Base-by-base conservation (phyloP, 352 stramenopile genomes). In the Nothophytophthora sp. region DNA sequence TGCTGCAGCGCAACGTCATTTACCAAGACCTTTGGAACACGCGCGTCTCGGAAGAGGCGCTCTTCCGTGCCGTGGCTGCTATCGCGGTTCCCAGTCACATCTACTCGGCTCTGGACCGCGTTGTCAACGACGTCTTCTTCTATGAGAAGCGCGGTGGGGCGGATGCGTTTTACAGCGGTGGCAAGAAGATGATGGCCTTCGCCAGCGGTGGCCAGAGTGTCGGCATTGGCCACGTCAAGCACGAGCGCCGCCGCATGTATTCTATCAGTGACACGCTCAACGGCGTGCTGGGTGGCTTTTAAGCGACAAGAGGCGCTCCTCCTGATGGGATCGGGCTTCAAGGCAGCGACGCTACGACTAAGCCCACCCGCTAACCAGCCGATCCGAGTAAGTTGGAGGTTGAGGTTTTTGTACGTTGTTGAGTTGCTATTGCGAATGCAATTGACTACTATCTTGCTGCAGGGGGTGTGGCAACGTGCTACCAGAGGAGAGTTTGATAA, bases 61-160 rank as follows among this genome's bases (percentile, higher is more conserved):
- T 96, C 6, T 96, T 96, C 46, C 67, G 67, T 6, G 73, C 70
- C 1, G 81, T 93, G 19, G 55, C 73, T 2, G 68, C 65, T 11
- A 79, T 94, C 24, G 66, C 64, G 4, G 77, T 94, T 0, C 80
- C 86, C 3, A 81, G 63, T 23, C 71, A 90, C 18, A 75, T 95
- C 11, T 86, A 84, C 35, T 72, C 76, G 29, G 71, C 71, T 2
- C 63, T 96, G 12, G 76, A 94, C 43, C 76, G 76, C 1, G 78
- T 92, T 7, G 78, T 92, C 33, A 88, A 92, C 29, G 79, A 92
- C 43, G 84, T 92, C 1, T 92, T 92, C 54, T 95, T 94, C 41
- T 95, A 88, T 48, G 77, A 92, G 32, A 92, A 92, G 52, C 73
- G 72, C 2, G 43, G 55, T 4, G 55, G 71, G 4, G 25, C 33